Base-by-base conservation (phyloP, 2,329 filamentous ascomycete genomes). In the Penicillium sp. region DNA sequence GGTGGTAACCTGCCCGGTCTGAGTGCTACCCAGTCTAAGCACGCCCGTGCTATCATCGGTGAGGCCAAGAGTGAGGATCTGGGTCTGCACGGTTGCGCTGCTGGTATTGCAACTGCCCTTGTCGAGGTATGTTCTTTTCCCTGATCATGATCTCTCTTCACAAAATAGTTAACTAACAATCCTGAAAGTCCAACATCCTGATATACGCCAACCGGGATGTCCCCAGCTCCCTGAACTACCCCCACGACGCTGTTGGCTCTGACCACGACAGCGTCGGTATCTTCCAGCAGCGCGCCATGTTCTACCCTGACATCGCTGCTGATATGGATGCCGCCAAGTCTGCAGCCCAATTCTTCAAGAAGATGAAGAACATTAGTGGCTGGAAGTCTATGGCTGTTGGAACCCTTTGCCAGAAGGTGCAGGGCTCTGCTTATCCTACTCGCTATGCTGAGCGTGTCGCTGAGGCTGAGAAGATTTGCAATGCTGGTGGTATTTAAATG, bases 231-330 rank as follows among this genome's bases (percentile, higher is more conserved):
- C 58, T 70, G 26, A 68, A 70, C 3, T 69, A 68, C 53, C 58
- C 51, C 2, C 59, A 70, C 37, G 68, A 70, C 28, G 42, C 35
- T 17, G 62, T 70, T 9, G 67, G 67, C 53, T 58, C 56, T n/a
- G 68, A 70, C 45, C 56, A 70, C 40, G 66, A 70, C 50, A 68
- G 67, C 55, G 63, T 70, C 1, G 68, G 68, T 17, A 70, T 70
- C 58, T 70, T 70, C 66, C 67, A 70, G 60, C 68, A 70, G 22
- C 68, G 68, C 28, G 68, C 60, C 13, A 40, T 56, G 10, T 68
- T 61, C 59, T 70, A 69, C 30, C 58, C 58, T 9, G n/a, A 68
- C 22, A 66, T 69, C 9, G 67, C 67, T 10, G 67, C 67, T 4
- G 64, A 69, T 54, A 69, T 69, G 67, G 60, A 69, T 42, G 58